Conservation (phyloP, 192 early-diverging fungal species). For the Endogone sp. region DNA sequence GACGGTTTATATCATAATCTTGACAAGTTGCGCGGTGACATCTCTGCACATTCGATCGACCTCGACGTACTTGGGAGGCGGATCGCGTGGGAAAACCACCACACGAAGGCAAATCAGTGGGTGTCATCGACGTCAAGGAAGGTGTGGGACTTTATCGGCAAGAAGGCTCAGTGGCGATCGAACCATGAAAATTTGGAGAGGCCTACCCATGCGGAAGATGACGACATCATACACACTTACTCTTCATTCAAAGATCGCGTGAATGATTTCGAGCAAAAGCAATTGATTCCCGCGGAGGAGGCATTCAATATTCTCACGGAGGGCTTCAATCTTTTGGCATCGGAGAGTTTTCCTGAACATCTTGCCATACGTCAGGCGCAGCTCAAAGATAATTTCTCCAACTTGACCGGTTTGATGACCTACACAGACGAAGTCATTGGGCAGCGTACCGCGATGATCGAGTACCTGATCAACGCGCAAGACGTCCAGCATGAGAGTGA, state of each 20-base stretch:
- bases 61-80: constrained; percentile 20
- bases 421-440: constrained; percentile 20
- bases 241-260: constrained; percentile 19
- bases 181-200: constrained; percentile 12
- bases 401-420: constrained; percentile 2
- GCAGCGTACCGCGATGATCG: constrained; percentile 23
- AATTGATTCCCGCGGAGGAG: constrained; percentile 12
- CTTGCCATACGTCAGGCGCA: constrained; percentile 18
- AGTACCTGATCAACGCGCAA: constrained; percentile 20
- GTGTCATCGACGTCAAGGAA: constrained; percentile 22
- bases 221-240: constrained; percentile 16
- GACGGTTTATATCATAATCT: constrained; percentile 9
- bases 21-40: constrained; percentile 7
- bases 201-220: constrained; percentile 16
- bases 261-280: constrained; percentile 17
- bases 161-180: constrained; percentile 23
- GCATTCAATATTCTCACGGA: constrained; percentile 19
- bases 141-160: constrained; percentile 28
- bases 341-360: constrained; percentile 6
- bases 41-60: constrained; percentile 6
- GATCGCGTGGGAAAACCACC: constrained; percentile 23
- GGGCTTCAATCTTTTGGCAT: constrained; percentile 9
- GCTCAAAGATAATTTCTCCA: constrained; percentile 9
- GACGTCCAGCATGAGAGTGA: constrained; percentile 26
- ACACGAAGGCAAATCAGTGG: constrained; percentile 17